Evolutionary conservation across 352 stramenopile genomes (phyloP).

Genomic region (Hyaloperonospora brassicae): DNA sequence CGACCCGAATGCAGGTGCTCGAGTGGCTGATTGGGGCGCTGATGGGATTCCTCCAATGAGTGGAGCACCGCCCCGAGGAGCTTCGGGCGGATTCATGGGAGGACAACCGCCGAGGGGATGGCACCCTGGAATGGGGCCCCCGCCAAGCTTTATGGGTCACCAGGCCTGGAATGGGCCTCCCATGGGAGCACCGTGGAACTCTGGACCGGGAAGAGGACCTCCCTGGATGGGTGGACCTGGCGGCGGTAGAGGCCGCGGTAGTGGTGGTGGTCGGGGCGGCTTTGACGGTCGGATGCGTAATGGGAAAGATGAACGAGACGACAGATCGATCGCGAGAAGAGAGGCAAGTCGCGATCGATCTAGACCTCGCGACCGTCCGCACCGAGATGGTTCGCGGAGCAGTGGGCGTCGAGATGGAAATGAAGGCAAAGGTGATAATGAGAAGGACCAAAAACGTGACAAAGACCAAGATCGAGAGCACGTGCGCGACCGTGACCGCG

Average conservation of each 20-base stretch:
- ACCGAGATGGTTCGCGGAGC: constrained; percentile 22
- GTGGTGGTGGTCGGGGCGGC: constrained; percentile 19
- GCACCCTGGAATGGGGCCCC: constrained; percentile 65
- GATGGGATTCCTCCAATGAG: constrained; percentile 24
- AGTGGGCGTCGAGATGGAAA: constrained; percentile 20
- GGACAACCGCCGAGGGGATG: constrained; percentile 43
- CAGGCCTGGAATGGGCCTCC: constrained; percentile 45
- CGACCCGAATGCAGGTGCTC: constrained; percentile 10
- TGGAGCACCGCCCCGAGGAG: constrained; percentile 18
- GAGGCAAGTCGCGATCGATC: constrained; percentile 56
- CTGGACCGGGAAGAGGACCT: constrained; percentile 31
- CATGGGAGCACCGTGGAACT: constrained; percentile 35
- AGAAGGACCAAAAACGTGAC: constrained; percentile 19
- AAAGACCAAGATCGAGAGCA: constrained; percentile 19
- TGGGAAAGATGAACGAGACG: constrained; percentile 29
- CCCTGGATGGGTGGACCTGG: constrained; percentile 48
- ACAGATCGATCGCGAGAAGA: constrained; percentile 24
- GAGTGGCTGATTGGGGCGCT: constrained; percentile 16
- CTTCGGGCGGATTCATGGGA: constrained; percentile 41
- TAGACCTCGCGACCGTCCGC: constrained; percentile 37
- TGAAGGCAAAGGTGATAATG: constrained; percentile 13
- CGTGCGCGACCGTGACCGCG: constrained; percentile 9
- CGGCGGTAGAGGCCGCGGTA: constrained; percentile 30
- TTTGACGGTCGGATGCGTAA: constrained; percentile 33
- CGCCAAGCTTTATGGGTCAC: constrained; percentile 33